Evolutionary conservation across 2,329 filamentous ascomycete genomes (phyloP).

Genomic region (Pleoardoris graminearum): DNA sequence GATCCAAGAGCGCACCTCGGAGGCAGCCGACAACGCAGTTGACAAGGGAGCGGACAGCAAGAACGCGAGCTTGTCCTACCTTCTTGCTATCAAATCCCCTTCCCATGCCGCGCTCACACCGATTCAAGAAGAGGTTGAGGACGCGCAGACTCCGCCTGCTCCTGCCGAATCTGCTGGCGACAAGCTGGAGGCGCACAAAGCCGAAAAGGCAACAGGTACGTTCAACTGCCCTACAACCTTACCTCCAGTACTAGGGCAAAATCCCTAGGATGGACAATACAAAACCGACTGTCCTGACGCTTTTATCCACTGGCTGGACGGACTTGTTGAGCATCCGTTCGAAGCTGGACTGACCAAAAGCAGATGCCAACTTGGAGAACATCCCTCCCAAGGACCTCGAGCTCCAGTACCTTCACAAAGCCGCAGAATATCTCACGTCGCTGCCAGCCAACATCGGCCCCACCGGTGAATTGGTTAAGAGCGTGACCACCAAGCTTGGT

Average conservation of each 20-base stretch:
- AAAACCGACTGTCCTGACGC: too few species aligned
- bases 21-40: too few species aligned
- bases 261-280: too few species aligned
- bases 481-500: conserved; percentile 23
- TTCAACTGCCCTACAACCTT: background rate
- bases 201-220: background rate
- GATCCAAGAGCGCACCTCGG: too few species aligned
- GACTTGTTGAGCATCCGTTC: background rate
- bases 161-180: background rate
- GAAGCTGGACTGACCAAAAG: background rate
- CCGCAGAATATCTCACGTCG: conserved; percentile 58
- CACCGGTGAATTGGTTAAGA: conserved; percentile 13
- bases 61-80: background rate
- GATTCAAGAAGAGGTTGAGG: background rate
- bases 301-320: background rate
- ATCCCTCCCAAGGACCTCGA: background rate
- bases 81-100: too few species aligned
- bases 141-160: background rate
- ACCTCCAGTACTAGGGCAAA: too few species aligned
- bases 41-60: too few species aligned
- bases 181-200: background rate
- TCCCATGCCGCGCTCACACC: too few species aligned
- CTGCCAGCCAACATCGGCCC: background rate
- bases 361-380: conserved; percentile 5
- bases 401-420: background rate